phyloP scores from a whole-genome alignment of 345 rosid genomes.

The Erodium maritimum region DNA sequence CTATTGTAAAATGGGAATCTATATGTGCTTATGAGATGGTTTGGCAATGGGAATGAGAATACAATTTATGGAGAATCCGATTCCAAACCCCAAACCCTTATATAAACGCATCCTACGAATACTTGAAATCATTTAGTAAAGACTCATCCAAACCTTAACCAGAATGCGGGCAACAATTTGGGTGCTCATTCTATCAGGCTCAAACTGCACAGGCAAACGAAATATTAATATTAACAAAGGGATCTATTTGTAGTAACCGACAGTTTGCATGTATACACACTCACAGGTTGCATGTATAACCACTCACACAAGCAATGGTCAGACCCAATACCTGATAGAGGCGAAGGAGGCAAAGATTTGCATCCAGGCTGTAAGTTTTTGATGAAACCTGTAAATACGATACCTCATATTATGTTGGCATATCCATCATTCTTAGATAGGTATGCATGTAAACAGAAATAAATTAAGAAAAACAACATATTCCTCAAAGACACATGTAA shows the following conservation, averaged over 20 bases:
- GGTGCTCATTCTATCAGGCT: conserved; percentile 78
- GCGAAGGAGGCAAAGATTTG: conserved; percentile 93
- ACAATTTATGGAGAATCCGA: no score
- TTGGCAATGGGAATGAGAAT: no score
- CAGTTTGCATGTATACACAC: no score
- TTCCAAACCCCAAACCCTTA: no score
- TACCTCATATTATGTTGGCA: conserved; percentile 2
- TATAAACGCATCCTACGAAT: not conserved
- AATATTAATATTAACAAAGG: not conserved
- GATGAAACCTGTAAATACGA: conserved; percentile 48
- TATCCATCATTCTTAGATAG: not conserved
- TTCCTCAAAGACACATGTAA: not conserved
- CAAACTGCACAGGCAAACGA: conserved; percentile 49
- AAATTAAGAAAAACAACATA: not conserved
- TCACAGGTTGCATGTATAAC: not conserved
- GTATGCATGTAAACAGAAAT: not conserved
- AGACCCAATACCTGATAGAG: conserved; percentile 60
- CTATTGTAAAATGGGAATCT: no score
- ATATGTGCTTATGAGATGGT: no score
- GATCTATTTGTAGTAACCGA: no score
- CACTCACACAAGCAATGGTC: not conserved
- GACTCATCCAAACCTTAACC: conserved; percentile 45
- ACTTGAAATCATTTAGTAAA: not conserved
- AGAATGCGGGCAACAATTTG: conserved; percentile 67
- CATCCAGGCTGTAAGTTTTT: conserved; percentile 76